phyloP scores from a whole-genome alignment of 1,139 yeast genomes.

The Yamadazyma dendronema region DNA sequence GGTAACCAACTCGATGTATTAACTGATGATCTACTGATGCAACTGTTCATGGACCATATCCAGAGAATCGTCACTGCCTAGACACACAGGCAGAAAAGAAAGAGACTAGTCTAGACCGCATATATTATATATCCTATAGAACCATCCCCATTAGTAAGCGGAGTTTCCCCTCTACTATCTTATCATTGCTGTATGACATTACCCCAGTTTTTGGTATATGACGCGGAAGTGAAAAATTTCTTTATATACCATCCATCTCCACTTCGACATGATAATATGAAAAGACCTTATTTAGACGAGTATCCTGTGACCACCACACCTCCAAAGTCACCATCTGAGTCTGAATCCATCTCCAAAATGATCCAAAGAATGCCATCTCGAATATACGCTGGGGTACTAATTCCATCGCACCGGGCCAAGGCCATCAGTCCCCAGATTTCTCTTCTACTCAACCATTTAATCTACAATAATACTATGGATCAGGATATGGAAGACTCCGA shows the following conservation, averaged over 20 bases:
- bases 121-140: neutral
- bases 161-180: neutral
- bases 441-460: constrained; percentile 4
- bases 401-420: neutral
- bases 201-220: constrained; percentile 1
- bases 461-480: neutral
- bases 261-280: constrained; percentile 1
- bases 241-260: neutral
- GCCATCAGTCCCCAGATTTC: constrained; percentile 1
- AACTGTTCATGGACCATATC: constrained; percentile 63
- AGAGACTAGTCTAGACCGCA: neutral
- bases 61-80: constrained; percentile 33
- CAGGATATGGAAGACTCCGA: constrained; percentile 4
- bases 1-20: constrained; percentile 41
- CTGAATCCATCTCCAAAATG: too few relatives aligned
- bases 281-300: neutral
- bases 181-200: too few relatives aligned
- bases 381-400: constrained; percentile 1
- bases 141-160: too few relatives aligned
- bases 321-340: constrained; percentile 1
- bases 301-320: neutral
- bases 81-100: too few relatives aligned
- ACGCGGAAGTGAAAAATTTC: constrained; percentile 2
- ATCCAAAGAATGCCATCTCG: neutral
- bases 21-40: constrained; percentile 72